phyloP scores from a whole-genome alignment of 352 stramenopile species.

The Aphanomyces astaci region DNA sequence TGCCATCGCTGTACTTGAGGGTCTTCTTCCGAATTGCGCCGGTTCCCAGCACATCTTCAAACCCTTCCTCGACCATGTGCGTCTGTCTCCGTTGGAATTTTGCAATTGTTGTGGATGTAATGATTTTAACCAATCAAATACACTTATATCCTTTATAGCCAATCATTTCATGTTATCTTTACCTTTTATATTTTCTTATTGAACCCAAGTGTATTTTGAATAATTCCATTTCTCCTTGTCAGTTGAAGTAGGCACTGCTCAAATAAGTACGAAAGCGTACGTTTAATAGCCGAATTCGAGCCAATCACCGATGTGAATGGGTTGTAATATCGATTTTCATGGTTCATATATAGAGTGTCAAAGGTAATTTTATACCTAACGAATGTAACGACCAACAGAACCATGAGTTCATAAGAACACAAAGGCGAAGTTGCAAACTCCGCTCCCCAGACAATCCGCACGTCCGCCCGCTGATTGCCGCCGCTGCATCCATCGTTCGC shows the following conservation, averaged over 20 bases:
- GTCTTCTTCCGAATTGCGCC: slow-evolving; percentile 72
- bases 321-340: background rate
- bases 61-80: slow-evolving; percentile 30
- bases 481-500: background rate
- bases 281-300: background rate
- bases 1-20: slow-evolving; percentile 48
- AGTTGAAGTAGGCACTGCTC: background rate
- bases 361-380: slow-evolving; percentile 20
- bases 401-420: slow-evolving; percentile 23
- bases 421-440: slow-evolving; percentile 20
- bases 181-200: too few species aligned
- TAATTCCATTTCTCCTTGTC: background rate
- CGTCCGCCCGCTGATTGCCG: background rate
- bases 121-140: background rate
- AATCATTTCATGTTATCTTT: too few species aligned
- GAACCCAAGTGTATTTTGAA: background rate
- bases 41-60: slow-evolving; percentile 71
- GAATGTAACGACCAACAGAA: slow-evolving; percentile 25
- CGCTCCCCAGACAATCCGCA: background rate
- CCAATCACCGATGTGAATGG: slow-evolving; percentile 1
- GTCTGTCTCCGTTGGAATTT: background rate
- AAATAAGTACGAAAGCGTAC: background rate
- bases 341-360: background rate
- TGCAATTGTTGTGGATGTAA: too few species aligned
- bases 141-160: background rate